phyloP scores from a whole-genome alignment of 495 filamentous ascomycete species.

The Neurospora sp. region DNA sequence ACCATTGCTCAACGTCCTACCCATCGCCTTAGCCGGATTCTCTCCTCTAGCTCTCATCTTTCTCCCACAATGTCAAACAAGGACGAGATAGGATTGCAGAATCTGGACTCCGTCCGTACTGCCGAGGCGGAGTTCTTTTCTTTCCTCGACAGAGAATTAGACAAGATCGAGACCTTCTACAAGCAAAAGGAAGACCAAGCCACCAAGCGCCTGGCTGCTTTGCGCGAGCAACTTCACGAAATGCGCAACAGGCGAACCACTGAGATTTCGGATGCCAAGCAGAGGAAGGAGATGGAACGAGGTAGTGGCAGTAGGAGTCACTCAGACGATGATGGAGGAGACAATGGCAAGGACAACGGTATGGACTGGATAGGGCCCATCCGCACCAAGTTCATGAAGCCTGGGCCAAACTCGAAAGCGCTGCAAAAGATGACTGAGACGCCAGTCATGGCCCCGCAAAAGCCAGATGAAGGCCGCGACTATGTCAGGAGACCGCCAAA shows the following conservation, averaged over 20 bases:
- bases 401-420: constrained; percentile 37
- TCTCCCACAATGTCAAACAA: constrained; percentile 12
- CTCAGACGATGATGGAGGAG: constrained; percentile 3
- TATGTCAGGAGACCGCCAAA: constrained; percentile 49
- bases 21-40: constrained; percentile 17
- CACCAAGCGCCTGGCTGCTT: constrained; percentile 51
- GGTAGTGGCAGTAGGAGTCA: constrained; percentile 3
- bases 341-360: constrained; percentile 8
- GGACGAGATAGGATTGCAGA: constrained; percentile 22
- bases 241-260: constrained; percentile 72
- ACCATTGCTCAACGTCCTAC: constrained; percentile 10
- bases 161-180: constrained; percentile 83
- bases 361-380: constrained; percentile 33
- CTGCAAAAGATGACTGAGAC: constrained; percentile 31
- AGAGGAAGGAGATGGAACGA: constrained; percentile 14
- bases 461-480: constrained; percentile 42
- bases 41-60: constrained; percentile 14
- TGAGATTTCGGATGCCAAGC: constrained; percentile 47
- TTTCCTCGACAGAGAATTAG: constrained; percentile 69
- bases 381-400: constrained; percentile 32
- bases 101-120: constrained; percentile 37
- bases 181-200: constrained; percentile 73
- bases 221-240: constrained; percentile 74
- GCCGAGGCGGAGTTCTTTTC: constrained; percentile 67
- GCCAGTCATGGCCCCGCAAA: constrained; percentile 24